phyloP scores from a whole-genome alignment of 805 yeast genomes.

The Candida rishiriensis region DNA sequence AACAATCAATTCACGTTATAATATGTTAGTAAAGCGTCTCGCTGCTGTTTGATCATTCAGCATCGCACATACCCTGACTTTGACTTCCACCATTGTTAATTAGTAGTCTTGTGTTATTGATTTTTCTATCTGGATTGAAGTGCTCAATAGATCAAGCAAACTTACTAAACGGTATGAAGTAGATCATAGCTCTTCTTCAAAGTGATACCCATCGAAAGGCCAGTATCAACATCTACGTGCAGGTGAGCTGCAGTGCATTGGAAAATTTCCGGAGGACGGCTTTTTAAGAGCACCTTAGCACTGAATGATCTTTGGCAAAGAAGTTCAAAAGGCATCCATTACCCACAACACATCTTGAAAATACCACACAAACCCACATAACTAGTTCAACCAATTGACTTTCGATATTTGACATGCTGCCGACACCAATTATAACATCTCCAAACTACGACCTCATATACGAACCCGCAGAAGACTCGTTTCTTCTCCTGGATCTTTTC shows the following conservation, averaged over 20 bases:
- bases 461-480: slow-evolving; percentile 94
- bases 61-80: slow-evolving; percentile 27
- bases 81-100: slow-evolving; percentile 23
- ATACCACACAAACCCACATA: not conserved
- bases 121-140: not conserved
- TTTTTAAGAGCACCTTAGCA: too few species aligned
- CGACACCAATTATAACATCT: slow-evolving; percentile 63
- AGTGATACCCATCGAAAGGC: too few species aligned
- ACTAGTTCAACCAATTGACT: not conserved
- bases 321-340: too few species aligned
- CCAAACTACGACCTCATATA: slow-evolving; percentile 72
- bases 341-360: not conserved
- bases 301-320: too few species aligned
- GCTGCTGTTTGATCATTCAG: too few species aligned
- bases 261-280: too few species aligned
- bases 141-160: not conserved
- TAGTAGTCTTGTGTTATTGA: not conserved
- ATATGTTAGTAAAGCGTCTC: not conserved
- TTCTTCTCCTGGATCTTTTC: slow-evolving; percentile 72
- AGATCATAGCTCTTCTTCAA: too few species aligned
- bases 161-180: too few species aligned
- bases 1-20: not conserved
- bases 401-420: slow-evolving; percentile 47
- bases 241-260: too few species aligned
- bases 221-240: too few species aligned